Conservation (phyloP, 768 basidiomycete species). For the Boletus speciosus region DNA sequence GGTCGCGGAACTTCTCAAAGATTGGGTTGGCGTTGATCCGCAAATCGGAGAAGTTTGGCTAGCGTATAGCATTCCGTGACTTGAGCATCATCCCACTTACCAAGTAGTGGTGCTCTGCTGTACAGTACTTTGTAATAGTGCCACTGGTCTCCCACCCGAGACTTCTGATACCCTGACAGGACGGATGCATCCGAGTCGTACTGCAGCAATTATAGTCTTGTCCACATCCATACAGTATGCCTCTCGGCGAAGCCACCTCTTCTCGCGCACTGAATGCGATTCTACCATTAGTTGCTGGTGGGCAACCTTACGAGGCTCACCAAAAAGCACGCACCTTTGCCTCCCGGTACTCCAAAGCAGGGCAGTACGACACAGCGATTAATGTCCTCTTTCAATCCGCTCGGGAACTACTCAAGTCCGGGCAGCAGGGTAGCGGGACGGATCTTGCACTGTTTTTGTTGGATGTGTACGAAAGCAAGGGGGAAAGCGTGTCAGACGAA, state of each 20-base stretch:
- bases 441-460: conserved; percentile 80
- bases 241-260: conserved; percentile 38
- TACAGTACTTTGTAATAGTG: conserved; percentile 4
- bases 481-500: conserved; percentile 69
- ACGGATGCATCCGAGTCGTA: neutral
- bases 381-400: conserved; percentile 91
- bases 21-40: conserved; percentile 63
- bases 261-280: conserved; percentile 72
- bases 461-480: conserved; percentile 78
- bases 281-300: conserved; percentile 62
- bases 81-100: conserved; percentile 11
- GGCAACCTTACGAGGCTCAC: conserved; percentile 87
- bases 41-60: conserved; percentile 67
- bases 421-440: conserved; percentile 85
- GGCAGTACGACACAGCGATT: conserved; percentile 81
- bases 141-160: conserved; percentile 6
- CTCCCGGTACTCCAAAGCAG: conserved; percentile 77
- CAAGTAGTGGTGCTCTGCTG: neutral
- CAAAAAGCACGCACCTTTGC: conserved; percentile 97
- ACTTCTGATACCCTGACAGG: conserved; percentile 23
- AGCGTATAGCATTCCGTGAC: conserved; percentile 74
- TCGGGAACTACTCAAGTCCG: conserved; percentile 81
- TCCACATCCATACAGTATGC: conserved; percentile 21
- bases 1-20: conserved; percentile 57
- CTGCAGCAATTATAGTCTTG: neutral